Evolutionary conservation across 371 early-diverging fungal species (phyloP).

Genomic region (Massospora cicadina): DNA sequence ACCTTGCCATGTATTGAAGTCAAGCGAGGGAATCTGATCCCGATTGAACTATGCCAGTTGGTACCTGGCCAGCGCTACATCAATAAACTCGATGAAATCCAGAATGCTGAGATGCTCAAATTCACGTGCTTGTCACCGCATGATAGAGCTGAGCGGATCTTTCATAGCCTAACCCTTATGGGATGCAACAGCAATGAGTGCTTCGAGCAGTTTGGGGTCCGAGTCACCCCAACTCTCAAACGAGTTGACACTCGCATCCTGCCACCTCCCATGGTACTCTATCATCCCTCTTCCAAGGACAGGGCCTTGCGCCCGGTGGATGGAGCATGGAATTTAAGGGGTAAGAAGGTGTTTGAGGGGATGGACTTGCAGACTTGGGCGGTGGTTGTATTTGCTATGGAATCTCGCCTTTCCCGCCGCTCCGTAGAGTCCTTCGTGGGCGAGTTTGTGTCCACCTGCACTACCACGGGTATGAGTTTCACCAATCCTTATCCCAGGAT

Average conservation of each 20-base stretch:
- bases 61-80: constrained; percentile 49
- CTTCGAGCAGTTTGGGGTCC: constrained; percentile 39
- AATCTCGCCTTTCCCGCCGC: constrained; percentile 13
- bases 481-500: constrained; percentile 47
- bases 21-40: constrained; percentile 17
- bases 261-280: constrained; percentile 52
- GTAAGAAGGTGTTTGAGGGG: constrained; percentile 55
- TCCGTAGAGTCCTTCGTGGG: constrained; percentile 30
- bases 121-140: constrained; percentile 62
- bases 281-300: constrained; percentile 36
- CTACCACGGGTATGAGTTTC: constrained; percentile 38
- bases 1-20: constrained; percentile 57
- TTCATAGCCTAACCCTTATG: constrained; percentile 23
- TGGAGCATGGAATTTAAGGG: constrained; percentile 81
- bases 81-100: constrained; percentile 55
- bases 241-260: constrained; percentile 41
- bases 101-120: constrained; percentile 81
- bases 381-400: constrained; percentile 43
- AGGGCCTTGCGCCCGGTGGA: constrained; percentile 47
- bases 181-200: constrained; percentile 27
- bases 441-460: constrained; percentile 26
- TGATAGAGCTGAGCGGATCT: constrained; percentile 35
- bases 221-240: constrained; percentile 33
- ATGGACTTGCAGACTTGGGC: constrained; percentile 59
- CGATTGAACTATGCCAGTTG: constrained; percentile 59